These are phyloP conservation scores for Phytophthora ohioensis DNA, from an alignment of 352 stramenopile species.

Conservation along the genomic window DNA sequence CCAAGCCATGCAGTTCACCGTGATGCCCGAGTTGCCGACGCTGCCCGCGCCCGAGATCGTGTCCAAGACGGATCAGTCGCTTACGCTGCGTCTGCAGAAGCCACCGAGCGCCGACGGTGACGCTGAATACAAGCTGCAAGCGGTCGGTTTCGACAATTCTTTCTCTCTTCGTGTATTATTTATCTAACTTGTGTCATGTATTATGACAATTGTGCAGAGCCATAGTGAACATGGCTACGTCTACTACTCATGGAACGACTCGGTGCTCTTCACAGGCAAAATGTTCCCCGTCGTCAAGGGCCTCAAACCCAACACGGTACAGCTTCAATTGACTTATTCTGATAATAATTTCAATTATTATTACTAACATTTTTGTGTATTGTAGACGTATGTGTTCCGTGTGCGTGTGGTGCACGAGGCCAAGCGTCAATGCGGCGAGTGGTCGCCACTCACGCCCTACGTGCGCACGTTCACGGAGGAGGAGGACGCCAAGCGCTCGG, in stretches of 20 bases:
- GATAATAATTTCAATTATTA: constrained; percentile 4
- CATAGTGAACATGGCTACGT: constrained; percentile 88
- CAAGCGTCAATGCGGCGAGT: constrained; percentile 76
- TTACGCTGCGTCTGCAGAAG: constrained; percentile 66
- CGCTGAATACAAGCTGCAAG: constrained; percentile 67
- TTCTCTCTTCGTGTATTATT: constrained; percentile 1
- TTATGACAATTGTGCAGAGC: constrained; percentile 41
- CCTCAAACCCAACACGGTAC: constrained; percentile 73
- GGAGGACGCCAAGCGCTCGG: constrained; percentile 86
- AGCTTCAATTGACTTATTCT: constrained; percentile 6
- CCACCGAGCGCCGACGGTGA: constrained; percentile 42
- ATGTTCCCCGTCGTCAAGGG: constrained; percentile 83
- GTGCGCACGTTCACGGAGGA: constrained; percentile 89
- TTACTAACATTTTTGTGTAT: not conserved
- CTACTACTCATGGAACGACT: constrained; percentile 89
- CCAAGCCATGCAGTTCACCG: constrained; percentile 50
- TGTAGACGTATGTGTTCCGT: constrained; percentile 82
- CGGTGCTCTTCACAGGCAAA: constrained; percentile 58
- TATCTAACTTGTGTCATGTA: not conserved
- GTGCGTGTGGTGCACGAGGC: constrained; percentile 72
- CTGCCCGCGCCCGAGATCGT: constrained; percentile 68
- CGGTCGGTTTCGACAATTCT: constrained; percentile 20
- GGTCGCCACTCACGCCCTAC: constrained; percentile 74
- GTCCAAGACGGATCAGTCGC: constrained; percentile 79
- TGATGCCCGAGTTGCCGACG: constrained; percentile 71